Conservation (phyloP, 352 stramenopile genomes). For the Globisporangium canariense region DNA sequence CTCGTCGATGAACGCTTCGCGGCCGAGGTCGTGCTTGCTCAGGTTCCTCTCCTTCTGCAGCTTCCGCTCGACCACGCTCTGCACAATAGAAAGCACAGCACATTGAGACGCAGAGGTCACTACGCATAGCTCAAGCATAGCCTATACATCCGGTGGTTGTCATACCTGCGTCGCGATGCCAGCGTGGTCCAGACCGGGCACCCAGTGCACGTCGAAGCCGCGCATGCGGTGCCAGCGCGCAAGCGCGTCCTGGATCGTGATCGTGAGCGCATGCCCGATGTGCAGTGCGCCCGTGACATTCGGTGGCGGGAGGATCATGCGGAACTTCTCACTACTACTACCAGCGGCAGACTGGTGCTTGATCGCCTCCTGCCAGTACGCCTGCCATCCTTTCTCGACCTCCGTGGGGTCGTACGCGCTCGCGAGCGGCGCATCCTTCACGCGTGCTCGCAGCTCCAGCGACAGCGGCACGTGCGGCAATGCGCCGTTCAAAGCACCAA, state of each 20-base stretch:
- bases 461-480: conserved; percentile 29
- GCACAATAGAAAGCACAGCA: not conserved
- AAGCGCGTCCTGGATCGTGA: conserved; percentile 97
- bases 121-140: not conserved
- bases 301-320: conserved; percentile 93
- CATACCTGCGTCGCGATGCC: conserved; percentile 97
- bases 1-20: conserved; percentile 95
- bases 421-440: conserved; percentile 49
- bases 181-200: conserved; percentile 97
- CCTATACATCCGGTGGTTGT: not conserved
- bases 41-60: conserved; percentile 92
- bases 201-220: conserved; percentile 95
- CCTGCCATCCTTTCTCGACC: conserved; percentile 71
- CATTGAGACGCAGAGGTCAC: not conserved
- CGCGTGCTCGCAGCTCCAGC: conserved; percentile 42
- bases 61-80: conserved; percentile 98
- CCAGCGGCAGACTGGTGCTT: conserved; percentile 15
- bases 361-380: conserved; percentile 64
- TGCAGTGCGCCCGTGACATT: conserved; percentile 95
- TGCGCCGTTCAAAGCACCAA: not conserved
- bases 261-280: conserved; percentile 98
- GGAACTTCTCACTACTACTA: conserved; percentile 35
- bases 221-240: conserved; percentile 98
- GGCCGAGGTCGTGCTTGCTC: conserved; percentile 93
- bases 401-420: conserved; percentile 55